phyloP scores from a whole-genome alignment of 2,329 filamentous ascomycete genomes.

The Botryotinia globosa region DNA sequence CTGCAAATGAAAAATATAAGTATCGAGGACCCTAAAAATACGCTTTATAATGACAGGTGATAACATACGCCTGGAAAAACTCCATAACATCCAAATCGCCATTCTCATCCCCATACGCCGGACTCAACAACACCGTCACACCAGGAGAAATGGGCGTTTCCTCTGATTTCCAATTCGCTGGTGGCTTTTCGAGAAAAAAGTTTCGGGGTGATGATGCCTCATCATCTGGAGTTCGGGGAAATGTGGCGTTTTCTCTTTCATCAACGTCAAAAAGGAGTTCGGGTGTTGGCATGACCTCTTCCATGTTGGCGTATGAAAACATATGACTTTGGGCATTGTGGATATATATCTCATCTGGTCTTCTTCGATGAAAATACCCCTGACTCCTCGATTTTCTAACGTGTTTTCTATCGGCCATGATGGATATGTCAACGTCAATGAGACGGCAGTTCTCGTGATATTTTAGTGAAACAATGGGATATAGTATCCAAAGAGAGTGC shows the following conservation, averaged over 20 bases:
- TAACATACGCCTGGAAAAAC: conserved; percentile 18
- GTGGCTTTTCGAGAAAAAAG: conserved; percentile 13
- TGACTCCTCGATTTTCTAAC: conserved; percentile 5
- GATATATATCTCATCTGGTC: conserved; percentile 14
- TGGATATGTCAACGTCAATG: not conserved
- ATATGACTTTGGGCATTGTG: not conserved
- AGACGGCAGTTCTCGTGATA: not conserved
- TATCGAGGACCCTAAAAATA: not conserved
- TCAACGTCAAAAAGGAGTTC: not conserved
- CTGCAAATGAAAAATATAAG: not conserved
- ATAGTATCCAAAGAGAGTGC: not conserved
- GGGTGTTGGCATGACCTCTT: not conserved
- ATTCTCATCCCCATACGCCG: not conserved
- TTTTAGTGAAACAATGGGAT: not conserved
- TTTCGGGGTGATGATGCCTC: not conserved
- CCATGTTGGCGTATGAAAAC: not conserved
- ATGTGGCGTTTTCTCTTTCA: not conserved
- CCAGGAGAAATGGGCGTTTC: conserved; percentile 14
- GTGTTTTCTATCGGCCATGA: conserved; percentile 3
- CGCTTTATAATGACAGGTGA: not conserved
- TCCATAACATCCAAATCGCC: conserved; percentile 17
- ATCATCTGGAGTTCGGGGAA: not conserved
- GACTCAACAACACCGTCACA: conserved; percentile 14
- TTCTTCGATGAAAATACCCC: conserved; percentile 1
- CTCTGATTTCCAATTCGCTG: not conserved